phyloP scores from a whole-genome alignment of 345 rosid genomes.

The Corchorus capsularis region DNA sequence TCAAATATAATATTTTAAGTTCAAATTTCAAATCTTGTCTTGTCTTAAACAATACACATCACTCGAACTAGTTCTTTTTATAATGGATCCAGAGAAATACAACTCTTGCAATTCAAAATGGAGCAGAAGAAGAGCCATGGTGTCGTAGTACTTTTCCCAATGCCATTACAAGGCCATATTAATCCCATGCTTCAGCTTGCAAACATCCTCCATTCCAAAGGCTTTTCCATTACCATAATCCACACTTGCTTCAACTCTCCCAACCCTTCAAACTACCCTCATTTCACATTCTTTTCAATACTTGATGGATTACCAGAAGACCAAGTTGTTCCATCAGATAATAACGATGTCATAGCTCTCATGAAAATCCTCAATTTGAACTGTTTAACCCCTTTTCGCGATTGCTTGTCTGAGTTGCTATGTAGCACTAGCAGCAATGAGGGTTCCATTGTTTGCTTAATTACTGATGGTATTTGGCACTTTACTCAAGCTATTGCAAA shows the following conservation, averaged over 20 bases:
- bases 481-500: constrained; percentile 39
- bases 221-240: constrained; percentile 19
- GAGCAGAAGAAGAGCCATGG: too few relatives aligned
- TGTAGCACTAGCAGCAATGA: constrained; percentile 11
- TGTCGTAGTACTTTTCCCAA: too few relatives aligned
- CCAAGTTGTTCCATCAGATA: constrained; percentile 5
- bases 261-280: constrained; percentile 44
- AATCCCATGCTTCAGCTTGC: too few relatives aligned
- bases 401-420: constrained; percentile 39
- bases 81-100: too few relatives aligned
- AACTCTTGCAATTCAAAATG: too few relatives aligned
- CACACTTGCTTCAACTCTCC: constrained; percentile 60
- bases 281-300: constrained; percentile 49
- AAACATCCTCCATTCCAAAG: too few relatives aligned
- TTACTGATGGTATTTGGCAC: constrained; percentile 50
- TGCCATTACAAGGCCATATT: too few relatives aligned
- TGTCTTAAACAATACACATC: too few relatives aligned
- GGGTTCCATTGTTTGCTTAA: constrained; percentile 44
- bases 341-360: constrained; percentile 23
- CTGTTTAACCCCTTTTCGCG: constrained; percentile 39
- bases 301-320: constrained; percentile 27
- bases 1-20: too few relatives aligned
- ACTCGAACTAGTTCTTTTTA: too few relatives aligned
- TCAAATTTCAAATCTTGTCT: too few relatives aligned
- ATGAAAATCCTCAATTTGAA: constrained; percentile 33